Evolutionary conservation across 1,284 basidiomycete species (phyloP).

Genomic region (Puccinia horiana): DNA sequence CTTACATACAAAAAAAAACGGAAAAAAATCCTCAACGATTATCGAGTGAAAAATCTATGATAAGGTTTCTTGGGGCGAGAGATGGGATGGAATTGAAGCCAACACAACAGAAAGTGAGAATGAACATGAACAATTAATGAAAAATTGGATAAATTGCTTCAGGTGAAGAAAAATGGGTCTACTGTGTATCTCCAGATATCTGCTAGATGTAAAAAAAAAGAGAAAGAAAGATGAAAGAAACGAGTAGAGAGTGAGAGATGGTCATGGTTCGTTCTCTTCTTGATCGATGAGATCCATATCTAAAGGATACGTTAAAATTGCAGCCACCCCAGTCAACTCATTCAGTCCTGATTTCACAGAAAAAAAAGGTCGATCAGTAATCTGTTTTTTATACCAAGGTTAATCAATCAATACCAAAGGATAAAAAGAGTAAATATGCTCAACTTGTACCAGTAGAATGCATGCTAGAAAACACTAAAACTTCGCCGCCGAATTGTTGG

Average conservation of each 20-base stretch:
- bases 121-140: too few species aligned
- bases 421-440: not conserved
- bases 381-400: too few species aligned
- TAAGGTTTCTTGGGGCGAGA: too few species aligned
- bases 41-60: too few species aligned
- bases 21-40: too few species aligned
- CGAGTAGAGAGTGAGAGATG: not conserved
- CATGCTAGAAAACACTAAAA: conserved; percentile 96
- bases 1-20: too few species aligned
- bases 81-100: too few species aligned
- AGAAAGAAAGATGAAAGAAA: not conserved
- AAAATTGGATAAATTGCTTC: too few species aligned
- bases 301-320: conserved; percentile 91
- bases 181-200: too few species aligned
- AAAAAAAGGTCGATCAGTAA: not conserved
- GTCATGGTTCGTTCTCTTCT: conserved; percentile 65
- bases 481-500: conserved; percentile 83
- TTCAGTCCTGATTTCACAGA: conserved; percentile 74
- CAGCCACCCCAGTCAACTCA: conserved; percentile 89
- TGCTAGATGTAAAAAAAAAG: not conserved
- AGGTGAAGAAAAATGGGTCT: too few species aligned
- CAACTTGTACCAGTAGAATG: conserved; percentile 77
- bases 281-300: conserved; percentile 74
- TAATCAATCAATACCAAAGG: not conserved
- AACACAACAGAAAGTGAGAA: too few species aligned